A percentile compares a stretch with the other conserved stretches of the same genome.
Evolutionary conservation across 371 early-diverging fungal genomes (phyloP).

Genomic region (Apophysomyces elegans): DNA sequence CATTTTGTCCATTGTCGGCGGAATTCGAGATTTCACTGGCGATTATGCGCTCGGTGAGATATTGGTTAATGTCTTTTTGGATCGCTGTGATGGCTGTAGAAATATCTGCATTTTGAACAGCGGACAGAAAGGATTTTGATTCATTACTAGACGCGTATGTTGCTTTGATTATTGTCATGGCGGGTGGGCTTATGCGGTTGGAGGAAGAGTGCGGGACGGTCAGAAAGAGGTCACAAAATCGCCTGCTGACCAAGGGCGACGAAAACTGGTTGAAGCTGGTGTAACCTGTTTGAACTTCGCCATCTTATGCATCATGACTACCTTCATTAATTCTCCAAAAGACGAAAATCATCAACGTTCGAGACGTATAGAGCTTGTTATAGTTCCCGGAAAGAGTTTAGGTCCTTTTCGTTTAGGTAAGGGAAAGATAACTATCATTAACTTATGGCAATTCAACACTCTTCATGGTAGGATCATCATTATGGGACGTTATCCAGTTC

Average conservation of each 20-base stretch:
- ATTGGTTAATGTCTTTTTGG: conserved; percentile 21
- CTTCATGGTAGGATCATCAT: conserved; percentile 49
- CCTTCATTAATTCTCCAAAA: conserved; percentile 22
- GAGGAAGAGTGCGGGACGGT: too few species aligned
- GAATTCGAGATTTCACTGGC: conserved; percentile 15
- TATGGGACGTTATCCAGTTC: conserved; percentile 59
- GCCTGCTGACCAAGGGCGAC: too few species aligned
- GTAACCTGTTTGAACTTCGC: conserved; percentile 5
- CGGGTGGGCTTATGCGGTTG: too few species aligned
- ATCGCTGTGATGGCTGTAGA: conserved; percentile 18
- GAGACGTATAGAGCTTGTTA: conserved; percentile 57
- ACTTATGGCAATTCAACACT: neutral
- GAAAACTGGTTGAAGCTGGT: neutral
- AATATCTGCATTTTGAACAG: neutral
- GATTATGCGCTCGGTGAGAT: conserved; percentile 20
- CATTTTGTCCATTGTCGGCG: conserved; percentile 10
- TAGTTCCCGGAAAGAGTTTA: conserved; percentile 58
- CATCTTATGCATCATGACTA: conserved; percentile 15
- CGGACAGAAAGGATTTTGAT: neutral
- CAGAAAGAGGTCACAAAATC: too few species aligned
- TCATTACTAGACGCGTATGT: neutral
- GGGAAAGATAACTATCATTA: neutral
- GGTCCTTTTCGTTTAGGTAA: conserved; percentile 64
- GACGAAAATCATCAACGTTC: conserved; percentile 25
- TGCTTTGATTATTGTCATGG: conserved; percentile 13